Conservation (phyloP, 345 rosid species). For the Eucalyptus fibrosa region DNA sequence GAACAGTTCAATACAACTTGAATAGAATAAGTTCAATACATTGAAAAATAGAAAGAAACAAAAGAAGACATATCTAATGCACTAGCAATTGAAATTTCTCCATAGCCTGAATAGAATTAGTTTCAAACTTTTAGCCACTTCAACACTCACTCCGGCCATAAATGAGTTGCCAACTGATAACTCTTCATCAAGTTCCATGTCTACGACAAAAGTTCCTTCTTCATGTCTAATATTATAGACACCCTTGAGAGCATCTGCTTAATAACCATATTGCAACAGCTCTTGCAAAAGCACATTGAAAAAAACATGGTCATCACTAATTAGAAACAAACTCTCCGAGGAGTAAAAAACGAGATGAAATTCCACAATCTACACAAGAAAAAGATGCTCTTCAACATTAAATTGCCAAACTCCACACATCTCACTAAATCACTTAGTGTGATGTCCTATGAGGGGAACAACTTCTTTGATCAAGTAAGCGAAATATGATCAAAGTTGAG, state of each 20-base stretch:
- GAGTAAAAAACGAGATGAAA: neutral
- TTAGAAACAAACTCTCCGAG: neutral
- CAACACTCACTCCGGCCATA: constrained; percentile 13
- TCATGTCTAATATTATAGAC: constrained; percentile 17
- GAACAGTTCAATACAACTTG: too few relatives aligned
- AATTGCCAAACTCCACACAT: neutral
- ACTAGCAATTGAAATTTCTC: too few relatives aligned
- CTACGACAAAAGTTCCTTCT: constrained; percentile 9
- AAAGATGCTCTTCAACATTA: neutral
- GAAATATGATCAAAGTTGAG: neutral
- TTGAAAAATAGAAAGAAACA: too few relatives aligned
- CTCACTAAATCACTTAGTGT: neutral
- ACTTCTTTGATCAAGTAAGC: neutral
- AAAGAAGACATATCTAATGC: too few relatives aligned
- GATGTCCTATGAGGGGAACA: neutral
- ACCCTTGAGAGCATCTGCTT: neutral
- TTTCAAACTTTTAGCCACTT: neutral
- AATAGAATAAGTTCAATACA: too few relatives aligned
- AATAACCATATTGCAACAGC: neutral
- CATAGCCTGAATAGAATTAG: neutral
- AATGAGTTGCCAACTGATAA: constrained; percentile 14
- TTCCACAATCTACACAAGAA: neutral
- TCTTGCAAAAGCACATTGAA: neutral
- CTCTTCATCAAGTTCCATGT: constrained; percentile 18
- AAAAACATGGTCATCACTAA: neutral